Percentiles rank a stretch among this genome's conserved stretches.
phyloP scores from a whole-genome alignment of 768 basidiomycete species.

The Leccinellum rugosiceps region DNA sequence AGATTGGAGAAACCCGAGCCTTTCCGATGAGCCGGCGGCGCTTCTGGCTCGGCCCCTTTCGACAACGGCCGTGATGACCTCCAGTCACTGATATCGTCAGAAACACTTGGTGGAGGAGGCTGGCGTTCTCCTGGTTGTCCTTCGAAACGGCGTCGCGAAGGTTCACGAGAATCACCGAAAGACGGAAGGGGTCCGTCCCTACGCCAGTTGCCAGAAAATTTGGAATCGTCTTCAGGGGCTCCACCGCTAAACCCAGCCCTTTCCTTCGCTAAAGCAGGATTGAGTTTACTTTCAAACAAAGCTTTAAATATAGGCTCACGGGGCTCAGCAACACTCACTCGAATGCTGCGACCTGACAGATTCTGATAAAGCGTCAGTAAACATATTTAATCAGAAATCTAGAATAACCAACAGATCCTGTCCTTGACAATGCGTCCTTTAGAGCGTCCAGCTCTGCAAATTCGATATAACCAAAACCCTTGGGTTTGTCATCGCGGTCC shows the following conservation, averaged over 20 bases:
- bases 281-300: conserved; percentile 7
- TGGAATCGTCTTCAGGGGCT: conserved; percentile 63
- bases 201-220: conserved; percentile 84
- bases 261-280: conserved; percentile 63
- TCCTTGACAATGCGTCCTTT: conserved; percentile 76
- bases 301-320: conserved; percentile 55
- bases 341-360: conserved; percentile 75
- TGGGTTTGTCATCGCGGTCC: conserved; percentile 90
- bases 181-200: conserved; percentile 84
- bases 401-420: conserved; percentile 55
- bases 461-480: conserved; percentile 98
- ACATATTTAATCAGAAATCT: not conserved
- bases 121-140: conserved; percentile 43
- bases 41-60: conserved; percentile 44
- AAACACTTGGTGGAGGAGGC: conserved; percentile 45
- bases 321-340: conserved; percentile 94
- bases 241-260: conserved; percentile 53
- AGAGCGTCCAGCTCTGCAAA: conserved; percentile 84
- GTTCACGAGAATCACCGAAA: conserved; percentile 54
- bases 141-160: conserved; percentile 67
- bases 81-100: conserved; percentile 70
- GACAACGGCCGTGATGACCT: conserved; percentile 50
- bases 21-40: conserved; percentile 50
- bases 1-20: conserved; percentile 52
- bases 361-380: conserved; percentile 36